Conservation (phyloP, 257 asterid genomes). For the Linderniella brevidens region DNA sequence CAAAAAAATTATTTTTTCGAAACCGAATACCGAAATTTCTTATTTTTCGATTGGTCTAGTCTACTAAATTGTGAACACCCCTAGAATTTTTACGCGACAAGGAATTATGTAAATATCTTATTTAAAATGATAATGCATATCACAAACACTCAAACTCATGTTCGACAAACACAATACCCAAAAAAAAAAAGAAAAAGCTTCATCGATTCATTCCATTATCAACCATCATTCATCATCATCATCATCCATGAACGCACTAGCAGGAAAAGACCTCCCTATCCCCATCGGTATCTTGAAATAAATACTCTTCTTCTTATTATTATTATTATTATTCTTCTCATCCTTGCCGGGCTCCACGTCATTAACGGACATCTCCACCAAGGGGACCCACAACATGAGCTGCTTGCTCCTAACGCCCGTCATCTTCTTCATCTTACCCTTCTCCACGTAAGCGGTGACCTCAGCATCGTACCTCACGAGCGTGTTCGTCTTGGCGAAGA, state of each 20-base stretch:
- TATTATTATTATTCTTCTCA: conserved; percentile 22
- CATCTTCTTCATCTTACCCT: conserved; percentile 86
- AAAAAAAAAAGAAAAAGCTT: too few relatives aligned
- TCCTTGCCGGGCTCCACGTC: too few relatives aligned
- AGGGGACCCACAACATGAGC: conserved; percentile 80
- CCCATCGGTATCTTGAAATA: conserved; percentile 87
- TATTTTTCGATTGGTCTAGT: too few relatives aligned
- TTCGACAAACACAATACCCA: too few relatives aligned
- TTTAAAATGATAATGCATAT: too few relatives aligned
- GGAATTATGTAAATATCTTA: too few relatives aligned
- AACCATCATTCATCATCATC: conserved; percentile 25
- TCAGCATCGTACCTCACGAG: conserved; percentile 59
- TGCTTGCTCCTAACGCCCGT: conserved; percentile 84
- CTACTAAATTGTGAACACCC: too few relatives aligned
- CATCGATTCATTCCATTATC: conserved; percentile 10
- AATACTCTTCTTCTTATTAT: conserved; percentile 11
- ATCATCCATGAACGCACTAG: conserved; percentile 59
- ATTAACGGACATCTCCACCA: conserved; percentile 79
- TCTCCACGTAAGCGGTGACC: conserved; percentile 75
- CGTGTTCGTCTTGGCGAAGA: conserved; percentile 34
- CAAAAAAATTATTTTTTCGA: too few relatives aligned
- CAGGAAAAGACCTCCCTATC: conserved; percentile 66
- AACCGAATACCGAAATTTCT: too few relatives aligned
- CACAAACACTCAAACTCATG: too few relatives aligned
- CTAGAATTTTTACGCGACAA: too few relatives aligned